A percentile compares a stretch with the other conserved stretches of the same genome.
phyloP scores from a whole-genome alignment of 305 asterid genomes.

The Solanum chacoense region DNA sequence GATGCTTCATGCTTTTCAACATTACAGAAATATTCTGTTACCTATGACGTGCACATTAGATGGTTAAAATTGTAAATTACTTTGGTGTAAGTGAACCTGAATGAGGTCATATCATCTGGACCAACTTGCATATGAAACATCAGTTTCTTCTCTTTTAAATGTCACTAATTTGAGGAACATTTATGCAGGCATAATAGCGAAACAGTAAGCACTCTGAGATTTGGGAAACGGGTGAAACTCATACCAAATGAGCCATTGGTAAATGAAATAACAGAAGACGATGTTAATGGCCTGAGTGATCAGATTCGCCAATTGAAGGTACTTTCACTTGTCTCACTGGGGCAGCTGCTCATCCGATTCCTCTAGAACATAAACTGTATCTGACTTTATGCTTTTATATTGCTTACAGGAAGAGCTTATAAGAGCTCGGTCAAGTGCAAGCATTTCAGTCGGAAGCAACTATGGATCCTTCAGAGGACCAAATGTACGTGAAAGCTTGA shows the following conservation, averaged over 20 bases:
- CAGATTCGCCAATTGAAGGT: conserved; percentile 92
- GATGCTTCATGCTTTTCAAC: not conserved
- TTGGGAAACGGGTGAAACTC: conserved; percentile 57
- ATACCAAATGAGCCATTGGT: conserved; percentile 67
- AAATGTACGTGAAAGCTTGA: conserved; percentile 75
- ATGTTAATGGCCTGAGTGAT: conserved; percentile 68
- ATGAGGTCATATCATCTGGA: not conserved
- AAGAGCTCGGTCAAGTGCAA: conserved; percentile 59
- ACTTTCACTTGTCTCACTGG: not conserved
- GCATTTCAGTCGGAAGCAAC: conserved; percentile 34
- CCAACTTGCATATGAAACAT: not conserved
- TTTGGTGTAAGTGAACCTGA: not conserved
- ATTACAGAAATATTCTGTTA: not conserved
- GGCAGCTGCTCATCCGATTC: not conserved
- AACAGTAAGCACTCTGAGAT: conserved; percentile 77
- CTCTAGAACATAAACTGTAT: not conserved
- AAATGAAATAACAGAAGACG: conserved; percentile 84
- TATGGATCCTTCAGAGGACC: conserved; percentile 42
- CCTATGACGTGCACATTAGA: not conserved
- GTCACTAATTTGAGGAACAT: not conserved
- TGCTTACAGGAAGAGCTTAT: conserved; percentile 83
- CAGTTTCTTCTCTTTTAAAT: not conserved
- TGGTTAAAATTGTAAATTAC: not conserved
- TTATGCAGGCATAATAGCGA: conserved; percentile 46
- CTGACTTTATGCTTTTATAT: conserved; percentile 4